Evolutionary conservation across 345 rosid genomes (phyloP).

Genomic region (Arabidopsis arenosa): DNA sequence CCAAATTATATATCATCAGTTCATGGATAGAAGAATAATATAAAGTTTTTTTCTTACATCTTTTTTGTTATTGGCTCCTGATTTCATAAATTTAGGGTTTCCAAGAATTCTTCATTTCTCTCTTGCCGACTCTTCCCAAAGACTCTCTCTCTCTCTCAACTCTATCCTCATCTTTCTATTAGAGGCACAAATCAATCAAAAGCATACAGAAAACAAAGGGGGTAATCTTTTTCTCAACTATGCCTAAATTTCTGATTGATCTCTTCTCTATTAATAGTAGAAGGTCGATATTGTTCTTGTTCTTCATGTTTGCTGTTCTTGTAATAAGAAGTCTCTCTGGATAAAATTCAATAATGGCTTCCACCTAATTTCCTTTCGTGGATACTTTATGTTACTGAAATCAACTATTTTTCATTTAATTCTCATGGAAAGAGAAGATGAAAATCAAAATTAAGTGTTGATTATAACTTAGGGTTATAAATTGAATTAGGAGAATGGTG

Average conservation of each 20-base stretch:
- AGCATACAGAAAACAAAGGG: conserved; percentile 15
- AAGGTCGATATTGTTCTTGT: conserved; percentile 37
- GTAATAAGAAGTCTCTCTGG: neutral
- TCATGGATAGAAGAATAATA: conserved; percentile 16
- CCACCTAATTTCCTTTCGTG: conserved; percentile 9
- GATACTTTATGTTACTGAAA: neutral
- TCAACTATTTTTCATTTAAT: conserved; percentile 7
- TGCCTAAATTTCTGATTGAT: conserved; percentile 19
- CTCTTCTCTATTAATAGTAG: conserved; percentile 31
- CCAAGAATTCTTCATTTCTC: conserved; percentile 33
- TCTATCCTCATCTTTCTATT: conserved; percentile 20
- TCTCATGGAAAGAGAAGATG: neutral
- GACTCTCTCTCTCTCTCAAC: conserved; percentile 17
- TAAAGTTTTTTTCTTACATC: neutral
- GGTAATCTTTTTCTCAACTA: conserved; percentile 45
- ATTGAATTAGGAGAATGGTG: conserved; percentile 59
- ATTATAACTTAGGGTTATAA: conserved; percentile 3
- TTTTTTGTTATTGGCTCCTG: conserved; percentile 25
- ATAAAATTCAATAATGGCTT: neutral
- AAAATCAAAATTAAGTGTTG: conserved; percentile 13
- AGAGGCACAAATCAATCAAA: conserved; percentile 28
- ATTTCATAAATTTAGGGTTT: conserved; percentile 60
- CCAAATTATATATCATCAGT: conserved; percentile 7
- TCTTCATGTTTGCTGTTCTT: neutral
- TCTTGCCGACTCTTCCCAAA: conserved; percentile 29